Percentiles rank a stretch among this genome's conserved stretches.
These are phyloP conservation scores for Cystobasidium slooffiae DNA, from an alignment of 1,284 basidiomycete species.

Conservation along the genomic window DNA sequence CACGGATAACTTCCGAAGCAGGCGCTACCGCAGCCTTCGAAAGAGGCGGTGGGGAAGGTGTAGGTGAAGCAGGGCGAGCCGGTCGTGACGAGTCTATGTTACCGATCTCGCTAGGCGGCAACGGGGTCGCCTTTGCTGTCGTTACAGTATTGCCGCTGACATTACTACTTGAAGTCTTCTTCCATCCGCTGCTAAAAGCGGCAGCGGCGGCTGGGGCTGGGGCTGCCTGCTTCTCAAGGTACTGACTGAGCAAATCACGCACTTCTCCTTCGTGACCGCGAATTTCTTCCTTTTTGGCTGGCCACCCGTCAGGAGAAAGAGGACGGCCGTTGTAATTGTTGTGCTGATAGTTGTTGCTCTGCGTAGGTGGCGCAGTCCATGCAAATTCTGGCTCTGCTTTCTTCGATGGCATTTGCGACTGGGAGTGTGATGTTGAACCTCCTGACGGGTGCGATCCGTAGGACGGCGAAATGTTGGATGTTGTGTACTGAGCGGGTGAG, in stretches of 20 bases:
- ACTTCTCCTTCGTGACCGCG: slow-evolving; percentile 9
- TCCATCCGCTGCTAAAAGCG: slow-evolving; percentile 10
- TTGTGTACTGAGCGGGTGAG: background rate
- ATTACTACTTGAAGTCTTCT: slow-evolving; percentile 12
- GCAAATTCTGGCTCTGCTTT: background rate
- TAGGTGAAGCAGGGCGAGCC: background rate
- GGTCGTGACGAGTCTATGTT: background rate
- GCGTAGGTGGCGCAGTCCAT: background rate
- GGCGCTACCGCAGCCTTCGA: background rate
- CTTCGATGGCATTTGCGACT: background rate
- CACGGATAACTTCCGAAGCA: background rate
- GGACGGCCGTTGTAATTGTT: slow-evolving; percentile 5
- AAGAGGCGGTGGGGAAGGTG: no score
- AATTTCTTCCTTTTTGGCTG: slow-evolving; percentile 16
- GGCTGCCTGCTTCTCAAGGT: background rate
- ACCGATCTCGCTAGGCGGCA: background rate
- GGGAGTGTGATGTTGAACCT: background rate
- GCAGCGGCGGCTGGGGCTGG: background rate
- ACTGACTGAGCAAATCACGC: slow-evolving; percentile 1
- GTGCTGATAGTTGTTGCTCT: background rate
- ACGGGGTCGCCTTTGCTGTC: background rate
- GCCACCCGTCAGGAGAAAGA: slow-evolving; percentile 30
- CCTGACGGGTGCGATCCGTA: background rate
- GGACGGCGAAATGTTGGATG: background rate
- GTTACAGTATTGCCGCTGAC: slow-evolving; percentile 5